Evolutionary conservation across 179 eudicot genomes (phyloP), one percentile per base, ranked within the genome.

Genomic region (Carnegiea gigantea): DNA sequence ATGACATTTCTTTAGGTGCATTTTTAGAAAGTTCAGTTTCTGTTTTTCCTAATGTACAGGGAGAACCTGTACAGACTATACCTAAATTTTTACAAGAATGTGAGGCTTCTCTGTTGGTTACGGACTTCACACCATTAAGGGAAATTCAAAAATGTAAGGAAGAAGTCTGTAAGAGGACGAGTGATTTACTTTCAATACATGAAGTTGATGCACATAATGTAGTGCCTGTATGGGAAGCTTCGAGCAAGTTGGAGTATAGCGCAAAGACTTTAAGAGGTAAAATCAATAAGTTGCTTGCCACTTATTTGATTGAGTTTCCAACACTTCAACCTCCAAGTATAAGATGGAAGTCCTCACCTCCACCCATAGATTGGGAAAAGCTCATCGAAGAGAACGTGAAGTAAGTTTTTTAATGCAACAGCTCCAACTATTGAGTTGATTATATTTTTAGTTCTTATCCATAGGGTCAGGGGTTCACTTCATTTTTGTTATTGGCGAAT

Each of bases 141-240:
- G 94, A 97, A 78, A 89, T 92, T 78, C 86, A 88, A 49, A 86
- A 89, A 20, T 92, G 90, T 88, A 97, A 97, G 83, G 97, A 92
- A 60, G 97, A 92, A 75, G 86, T 97, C n/a, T 85, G 91, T 84
- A 82, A 88, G 86, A 87, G 89, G 82, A 94, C 93, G 54, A 77
- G 84, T 75, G 94, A 84, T 80, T 83, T 92, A 57, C 92, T 95
- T 62, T 83, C 93, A 1, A 78, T 97, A 82, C 99, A 97, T 78
- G 99, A 97, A 90, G 99, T 97, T 84, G 98, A 97, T 85, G 92
- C 99, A 23, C 99, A 95, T 84, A 97, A 97, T 82, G 88, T 97
- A 76, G 99, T 97, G 65, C 99, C 99, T 5, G 36, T 90, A 71
- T 97, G 99, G 99, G 90, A 88, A 82, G 94, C 98, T 64, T 97